These are phyloP conservation scores for Saccharomycopsis amapae DNA, from an alignment of 805 yeast genomes.

Conservation along the genomic window DNA sequence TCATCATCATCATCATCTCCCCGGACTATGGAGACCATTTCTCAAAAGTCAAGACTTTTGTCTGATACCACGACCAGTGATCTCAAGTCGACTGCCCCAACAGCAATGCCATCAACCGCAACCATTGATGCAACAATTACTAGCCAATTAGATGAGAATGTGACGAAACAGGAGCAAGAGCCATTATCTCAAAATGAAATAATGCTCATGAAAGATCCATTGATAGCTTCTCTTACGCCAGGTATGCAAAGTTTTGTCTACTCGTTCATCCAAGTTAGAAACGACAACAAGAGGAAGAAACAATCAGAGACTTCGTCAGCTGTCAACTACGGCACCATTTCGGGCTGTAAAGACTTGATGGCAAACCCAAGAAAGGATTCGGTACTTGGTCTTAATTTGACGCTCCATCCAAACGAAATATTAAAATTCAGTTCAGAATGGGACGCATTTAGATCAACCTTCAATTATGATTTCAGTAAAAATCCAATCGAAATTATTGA, in stretches of 20 bases:
- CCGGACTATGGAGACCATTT: too few relatives aligned
- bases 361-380: conserved; percentile 7
- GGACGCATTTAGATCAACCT: conserved; percentile 13
- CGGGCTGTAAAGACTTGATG: conserved; percentile 6
- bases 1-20: too few relatives aligned
- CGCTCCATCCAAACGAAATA: conserved; percentile 16
- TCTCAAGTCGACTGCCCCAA: too few relatives aligned
- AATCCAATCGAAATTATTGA: not conserved
- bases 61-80: too few relatives aligned
- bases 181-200: not conserved
- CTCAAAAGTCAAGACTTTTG: too few relatives aligned
- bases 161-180: not conserved
- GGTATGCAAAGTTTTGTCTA: conserved; percentile 29
- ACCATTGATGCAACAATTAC: too few relatives aligned
- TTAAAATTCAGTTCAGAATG: conserved; percentile 14
- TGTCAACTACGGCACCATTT: not conserved
- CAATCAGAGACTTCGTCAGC: not conserved
- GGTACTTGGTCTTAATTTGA: conserved; percentile 2
- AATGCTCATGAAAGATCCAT: conserved; percentile 7
- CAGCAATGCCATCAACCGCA: too few relatives aligned
- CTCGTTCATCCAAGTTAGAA: conserved; percentile 23
- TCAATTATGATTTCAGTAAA: conserved; percentile 1
- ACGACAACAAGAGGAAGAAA: not conserved
- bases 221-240: conserved; percentile 24
- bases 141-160: too few relatives aligned